These are phyloP conservation scores for Fusarium sp. DNA, from an alignment of 2,329 filamentous ascomycete genomes.

Conservation along the genomic window DNA sequence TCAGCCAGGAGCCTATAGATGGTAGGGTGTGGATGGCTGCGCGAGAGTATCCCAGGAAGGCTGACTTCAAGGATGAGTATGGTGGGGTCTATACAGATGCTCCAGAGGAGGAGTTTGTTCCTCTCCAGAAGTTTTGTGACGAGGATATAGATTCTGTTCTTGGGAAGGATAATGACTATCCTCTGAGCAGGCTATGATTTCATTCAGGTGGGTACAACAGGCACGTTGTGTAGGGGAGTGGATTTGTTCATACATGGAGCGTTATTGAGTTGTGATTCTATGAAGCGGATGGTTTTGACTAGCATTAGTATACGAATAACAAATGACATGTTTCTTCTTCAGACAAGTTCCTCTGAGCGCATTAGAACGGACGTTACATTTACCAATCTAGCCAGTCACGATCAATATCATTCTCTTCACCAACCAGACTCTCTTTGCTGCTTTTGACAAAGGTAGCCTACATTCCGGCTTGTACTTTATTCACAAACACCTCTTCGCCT, in stretches of 20 bases:
- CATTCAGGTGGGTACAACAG: not conserved
- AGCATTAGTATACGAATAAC: not conserved
- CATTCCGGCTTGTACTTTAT: too few relatives aligned
- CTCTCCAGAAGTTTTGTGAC: constrained; percentile 11
- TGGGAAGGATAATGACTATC: not conserved
- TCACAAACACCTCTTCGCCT: too few relatives aligned
- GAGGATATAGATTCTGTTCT: not conserved
- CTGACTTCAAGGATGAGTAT: constrained; percentile 14
- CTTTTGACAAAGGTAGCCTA: too few relatives aligned
- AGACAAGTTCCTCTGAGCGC: not conserved
- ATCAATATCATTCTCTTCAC: too few relatives aligned
- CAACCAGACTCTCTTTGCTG: too few relatives aligned
- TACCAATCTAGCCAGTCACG: too few relatives aligned
- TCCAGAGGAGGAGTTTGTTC: not conserved
- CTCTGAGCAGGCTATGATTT: constrained; percentile 37
- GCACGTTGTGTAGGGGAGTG: not conserved
- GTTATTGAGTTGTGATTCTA: not conserved
- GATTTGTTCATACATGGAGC: not conserved
- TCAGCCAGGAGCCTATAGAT: constrained; percentile 30
- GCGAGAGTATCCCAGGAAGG: constrained; percentile 13
- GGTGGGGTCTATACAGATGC: constrained; percentile 29
- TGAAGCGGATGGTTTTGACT: not conserved
- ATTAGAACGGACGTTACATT: too few relatives aligned
- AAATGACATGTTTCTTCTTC: not conserved
- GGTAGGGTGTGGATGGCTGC: constrained; percentile 34